Base-by-base conservation (phyloP, 306 rosid species). In the Castanea sativa region DNA sequence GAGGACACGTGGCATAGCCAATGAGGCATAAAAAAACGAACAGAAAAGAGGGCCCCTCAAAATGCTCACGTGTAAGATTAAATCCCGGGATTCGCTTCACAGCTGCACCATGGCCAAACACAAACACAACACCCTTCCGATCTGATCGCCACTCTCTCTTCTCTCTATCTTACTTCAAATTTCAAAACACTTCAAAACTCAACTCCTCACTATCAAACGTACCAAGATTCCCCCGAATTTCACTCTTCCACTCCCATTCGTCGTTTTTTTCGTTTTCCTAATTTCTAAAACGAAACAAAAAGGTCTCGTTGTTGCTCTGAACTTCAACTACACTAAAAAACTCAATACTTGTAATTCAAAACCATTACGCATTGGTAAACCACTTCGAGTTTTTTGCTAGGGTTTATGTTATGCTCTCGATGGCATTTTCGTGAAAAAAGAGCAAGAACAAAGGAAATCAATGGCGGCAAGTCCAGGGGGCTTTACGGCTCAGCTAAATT, bases 391-490 rank as follows among this genome's bases (percentile, higher is more conserved):
- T 73, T 73, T 25, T 16, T 4, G 52, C 45, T 76, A 20, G 53
- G 69, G 64, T 33, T 78, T 25, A 51, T 45, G 55, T 77, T 71
- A 69, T 18, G 60, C n/a, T 68, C 11, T 75, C 84, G 57, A 87
- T 89, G 94, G 69, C 77, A 81, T 73, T 79, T 80, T 41, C 74
- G 51, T 81, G 25, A 65, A 45, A 45, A 49, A 49, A 49, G 14
- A 49, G 16, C 14, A 49, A 10, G 16, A 49, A 49, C 12, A 41
- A 8, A 41, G 45, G 45, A 41, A 41, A 41, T 41, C 72, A 75
- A 94, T 94, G 97, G 92, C 91, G 78, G 92, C 91, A 82, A 78
- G 79, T 79, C 88, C 96, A 16, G 84, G 93, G 87, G 89, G 87
- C 69, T 87, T 94, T 69, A 80, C 97, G 3, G 69, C 89, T 71